Base-by-base conservation (phyloP, 2,329 filamentous ascomycete genomes). In the Penicillium crustosum region DNA sequence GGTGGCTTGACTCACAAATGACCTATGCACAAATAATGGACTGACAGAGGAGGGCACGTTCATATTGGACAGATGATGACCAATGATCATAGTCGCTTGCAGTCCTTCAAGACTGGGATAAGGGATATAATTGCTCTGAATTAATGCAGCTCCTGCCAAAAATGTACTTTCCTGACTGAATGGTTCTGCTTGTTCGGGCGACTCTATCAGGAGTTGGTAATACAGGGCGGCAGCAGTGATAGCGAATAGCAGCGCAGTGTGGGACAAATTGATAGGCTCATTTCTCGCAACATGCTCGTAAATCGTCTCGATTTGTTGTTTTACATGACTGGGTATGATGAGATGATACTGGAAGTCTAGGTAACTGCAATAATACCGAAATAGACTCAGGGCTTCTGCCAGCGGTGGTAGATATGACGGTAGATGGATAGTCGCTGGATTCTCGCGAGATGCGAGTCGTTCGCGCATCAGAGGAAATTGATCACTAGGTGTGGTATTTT, bases 281-380 rank as follows among this genome's bases (percentile, higher is more conserved):
- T 62, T 61, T 1, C 53, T 48, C 12, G 68, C 62, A 12, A 71
- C 36, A 19, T 55, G 60, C 7, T 63, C 53, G 53, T 78, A 78
- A 2, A 76, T 59, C 1, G 49, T 52, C 17, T 72, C 45, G 33
- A 76, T 68, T 7, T 70, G 66, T 6, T 21, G 48, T 29, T 68
- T 62, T 0, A 70, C 66, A 2, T 50, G 61, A 21, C 45, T 57
- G 0, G 69, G 65, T 0, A 75, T 66, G 10, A 77, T 62, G 15
- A 77, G 60, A 60, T 76, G 73, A 53, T 77, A 76, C 5, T 74
- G 64, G 27, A 69, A 73, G 50, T 71, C 67, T 38, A 77, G 66
- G 39, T 73, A 67, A 1, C 63, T 53, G n/a, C 61, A 61, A 49
- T 76, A 77, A 50, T 70, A 72, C 9, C 65, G 62, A 25, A 77